phyloP scores from a whole-genome alignment of 2,329 filamentous ascomycete genomes.

The Chaetomium olivaceum region DNA sequence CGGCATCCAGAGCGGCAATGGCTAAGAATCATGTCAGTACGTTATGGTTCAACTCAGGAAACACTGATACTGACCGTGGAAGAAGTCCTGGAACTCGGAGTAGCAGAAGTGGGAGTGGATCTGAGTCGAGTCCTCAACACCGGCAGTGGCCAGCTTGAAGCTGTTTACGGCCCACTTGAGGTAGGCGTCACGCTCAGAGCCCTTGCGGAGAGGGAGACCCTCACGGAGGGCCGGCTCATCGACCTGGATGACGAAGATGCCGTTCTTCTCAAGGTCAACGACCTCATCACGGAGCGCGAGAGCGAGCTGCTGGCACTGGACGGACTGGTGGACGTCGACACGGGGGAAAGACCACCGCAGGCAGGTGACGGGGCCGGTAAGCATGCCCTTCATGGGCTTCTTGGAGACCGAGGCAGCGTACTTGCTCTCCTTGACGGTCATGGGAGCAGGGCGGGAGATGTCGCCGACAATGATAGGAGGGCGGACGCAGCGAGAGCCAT shows the following conservation, averaged over 20 bases:
- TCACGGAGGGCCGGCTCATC: constrained; percentile 99
- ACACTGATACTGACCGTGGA: constrained; percentile 64
- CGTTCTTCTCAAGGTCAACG: constrained; percentile 93
- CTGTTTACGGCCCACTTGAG: constrained; percentile 96
- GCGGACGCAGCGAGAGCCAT: constrained; percentile 96
- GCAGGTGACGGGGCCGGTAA: constrained; percentile 98
- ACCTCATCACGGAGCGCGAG: constrained; percentile 98
- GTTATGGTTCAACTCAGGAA: neutral
- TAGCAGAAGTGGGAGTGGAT: constrained; percentile 99
- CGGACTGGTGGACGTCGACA: constrained; percentile 98
- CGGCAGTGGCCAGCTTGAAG: constrained; percentile 93
- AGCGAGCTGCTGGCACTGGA: constrained; percentile 98
- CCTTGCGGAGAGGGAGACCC: constrained; percentile 93
- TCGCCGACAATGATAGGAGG: constrained; percentile 98
- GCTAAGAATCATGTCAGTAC: constrained; percentile 39
- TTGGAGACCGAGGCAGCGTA: constrained; percentile 94
- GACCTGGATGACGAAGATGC: constrained; percentile 97
- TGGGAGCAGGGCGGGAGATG: constrained; percentile 92
- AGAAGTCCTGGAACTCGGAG: constrained; percentile 99
- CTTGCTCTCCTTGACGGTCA: constrained; percentile 99
- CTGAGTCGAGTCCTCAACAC: constrained; percentile 93
- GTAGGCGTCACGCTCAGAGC: constrained; percentile 95
- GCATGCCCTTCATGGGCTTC: constrained; percentile 99
- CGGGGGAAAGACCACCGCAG: constrained; percentile 99
- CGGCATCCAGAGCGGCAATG: constrained; percentile 95